A percentile compares a stretch with the other conserved stretches of the same genome.
Conservation (phyloP, 352 stramenopile species). For the Phytophthora nicotianae region DNA sequence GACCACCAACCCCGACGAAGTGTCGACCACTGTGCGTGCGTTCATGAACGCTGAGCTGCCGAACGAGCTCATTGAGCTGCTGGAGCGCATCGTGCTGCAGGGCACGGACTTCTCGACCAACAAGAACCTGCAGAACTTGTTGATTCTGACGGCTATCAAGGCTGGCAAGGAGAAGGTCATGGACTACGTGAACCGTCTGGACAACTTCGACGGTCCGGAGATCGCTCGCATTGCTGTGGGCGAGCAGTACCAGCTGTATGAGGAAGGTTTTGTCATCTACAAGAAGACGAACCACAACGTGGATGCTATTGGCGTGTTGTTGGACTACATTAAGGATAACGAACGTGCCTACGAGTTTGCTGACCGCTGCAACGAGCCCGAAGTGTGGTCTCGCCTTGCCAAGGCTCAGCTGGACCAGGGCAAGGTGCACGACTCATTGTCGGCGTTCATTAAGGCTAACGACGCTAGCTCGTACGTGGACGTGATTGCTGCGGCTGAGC, state of each 20-base stretch:
- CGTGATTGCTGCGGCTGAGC: slow-evolving; percentile 97
- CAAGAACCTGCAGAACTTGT: slow-evolving; percentile 99
- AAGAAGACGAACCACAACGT: slow-evolving; percentile 99
- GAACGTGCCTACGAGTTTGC: slow-evolving; percentile 99
- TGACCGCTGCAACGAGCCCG: slow-evolving; percentile 97
- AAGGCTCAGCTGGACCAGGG: slow-evolving; percentile 98
- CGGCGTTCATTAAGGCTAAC: slow-evolving; percentile 99
- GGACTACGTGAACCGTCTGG: slow-evolving; percentile 99
- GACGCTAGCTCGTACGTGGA: slow-evolving; percentile 97
- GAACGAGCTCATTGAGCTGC: slow-evolving; percentile 98
- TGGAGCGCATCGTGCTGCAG: slow-evolving; percentile 99
- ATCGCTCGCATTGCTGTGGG: slow-evolving; percentile 99
- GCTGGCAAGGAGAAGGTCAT: slow-evolving; percentile 98
- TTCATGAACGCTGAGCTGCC: slow-evolving; percentile 99
- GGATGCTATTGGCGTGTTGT: slow-evolving; percentile 91
- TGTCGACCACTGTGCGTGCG: slow-evolving; percentile 99
- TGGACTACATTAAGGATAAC: slow-evolving; percentile 98
- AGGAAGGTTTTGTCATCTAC: slow-evolving; percentile 99
- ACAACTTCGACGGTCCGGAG: slow-evolving; percentile 99
- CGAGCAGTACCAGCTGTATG: slow-evolving; percentile 98
- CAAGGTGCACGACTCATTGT: slow-evolving; percentile 97
- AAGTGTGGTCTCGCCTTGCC: slow-evolving; percentile 99
- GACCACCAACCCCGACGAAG: slow-evolving; percentile 98
- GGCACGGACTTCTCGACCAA: slow-evolving; percentile 99
- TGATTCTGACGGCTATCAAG: slow-evolving; percentile 99